Evolutionary conservation across 1,284 basidiomycete species (phyloP).

Genomic region (Cutaneotrichosporon spelunceum): DNA sequence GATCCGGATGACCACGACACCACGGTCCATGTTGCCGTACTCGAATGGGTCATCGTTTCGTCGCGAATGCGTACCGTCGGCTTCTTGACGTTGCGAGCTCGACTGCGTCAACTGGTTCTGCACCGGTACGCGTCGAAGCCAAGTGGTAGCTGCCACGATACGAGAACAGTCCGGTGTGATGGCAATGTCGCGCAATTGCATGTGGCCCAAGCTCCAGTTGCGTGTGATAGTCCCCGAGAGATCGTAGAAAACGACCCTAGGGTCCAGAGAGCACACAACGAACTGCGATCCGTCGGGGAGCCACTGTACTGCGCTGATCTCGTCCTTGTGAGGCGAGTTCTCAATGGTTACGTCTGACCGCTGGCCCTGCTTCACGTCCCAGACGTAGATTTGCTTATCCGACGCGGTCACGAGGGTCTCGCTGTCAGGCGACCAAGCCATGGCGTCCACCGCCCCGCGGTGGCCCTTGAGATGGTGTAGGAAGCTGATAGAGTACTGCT

Average conservation of each 20-base stretch:
- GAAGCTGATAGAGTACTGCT: conserved; percentile 31
- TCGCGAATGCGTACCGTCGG: not conserved
- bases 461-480: conserved; percentile 62
- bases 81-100: conserved; percentile 32
- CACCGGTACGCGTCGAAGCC: conserved; percentile 51
- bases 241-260: conserved; percentile 76
- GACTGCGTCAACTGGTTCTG: conserved; percentile 41
- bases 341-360: conserved; percentile 21
- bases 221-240: conserved; percentile 62
- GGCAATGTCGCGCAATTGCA: conserved; percentile 81
- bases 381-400: conserved; percentile 75
- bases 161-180: conserved; percentile 80
- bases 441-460: conserved; percentile 67
- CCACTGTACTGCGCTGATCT: conserved; percentile 83
- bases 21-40: conserved; percentile 45
- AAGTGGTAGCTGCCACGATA: conserved; percentile 75
- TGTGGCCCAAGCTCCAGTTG: conserved; percentile 68
- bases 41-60: conserved; percentile 17
- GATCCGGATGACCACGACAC: conserved; percentile 36
- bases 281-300: conserved; percentile 84
- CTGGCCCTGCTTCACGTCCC: conserved; percentile 63
- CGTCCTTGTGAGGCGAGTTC: conserved; percentile 63
- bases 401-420: conserved; percentile 73
- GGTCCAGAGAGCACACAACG: conserved; percentile 84
- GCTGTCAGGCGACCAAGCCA: conserved; percentile 89